Evolutionary conservation across 164 flowering plant genomes (phyloP), one percentile per base, ranked within the genome.

Genomic region (Nelumbo lutea): DNA sequence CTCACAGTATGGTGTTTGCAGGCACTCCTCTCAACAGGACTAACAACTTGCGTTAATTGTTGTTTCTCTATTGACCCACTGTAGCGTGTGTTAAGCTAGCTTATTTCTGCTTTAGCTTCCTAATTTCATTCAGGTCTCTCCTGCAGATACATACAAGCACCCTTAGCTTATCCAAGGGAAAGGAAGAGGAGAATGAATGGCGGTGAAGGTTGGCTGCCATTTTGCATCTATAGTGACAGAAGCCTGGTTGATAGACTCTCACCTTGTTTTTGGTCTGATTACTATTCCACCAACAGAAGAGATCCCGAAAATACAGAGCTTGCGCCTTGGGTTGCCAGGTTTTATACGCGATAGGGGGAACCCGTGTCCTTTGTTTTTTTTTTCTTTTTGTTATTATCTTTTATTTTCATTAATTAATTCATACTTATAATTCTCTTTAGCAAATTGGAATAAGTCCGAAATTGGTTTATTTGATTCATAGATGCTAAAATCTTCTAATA

Each of bases 311-410:
- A 71, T 73, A 80, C 79, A 44, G 66, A 82, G 68, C 89, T 87
- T 75, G 97, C 97, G 27, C 91, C 93, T 50, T 91, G 97, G 95
- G 93, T 89, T 76, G 87, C 93, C 68, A 84, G 75, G 74, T 85
- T 79, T 71, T 91, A 89, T 64, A 65, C 50, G 6, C 72, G 71
- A 66, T 27, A 53, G 53, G 6, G 14, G 9, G 4, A 64, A 27
- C 39, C 66, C 39, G 3, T 6, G 6, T 14, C 39, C 5, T 8
- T 40, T 40, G 11, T 40, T 2, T 5, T 43, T 2, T 5, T 43
- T 0, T 57, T 14, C 38, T 10, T 59, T 41, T 59, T 41, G n/a
- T 59, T 27, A 27, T 27, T 15, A 2, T 10, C 11, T 39, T 4
- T 65, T 65, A 4, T 48, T 38, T 47, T 39, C 9, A 9, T 9